phyloP scores from a whole-genome alignment of 768 basidiomycete genomes.

The Floccularia luteovirens region DNA sequence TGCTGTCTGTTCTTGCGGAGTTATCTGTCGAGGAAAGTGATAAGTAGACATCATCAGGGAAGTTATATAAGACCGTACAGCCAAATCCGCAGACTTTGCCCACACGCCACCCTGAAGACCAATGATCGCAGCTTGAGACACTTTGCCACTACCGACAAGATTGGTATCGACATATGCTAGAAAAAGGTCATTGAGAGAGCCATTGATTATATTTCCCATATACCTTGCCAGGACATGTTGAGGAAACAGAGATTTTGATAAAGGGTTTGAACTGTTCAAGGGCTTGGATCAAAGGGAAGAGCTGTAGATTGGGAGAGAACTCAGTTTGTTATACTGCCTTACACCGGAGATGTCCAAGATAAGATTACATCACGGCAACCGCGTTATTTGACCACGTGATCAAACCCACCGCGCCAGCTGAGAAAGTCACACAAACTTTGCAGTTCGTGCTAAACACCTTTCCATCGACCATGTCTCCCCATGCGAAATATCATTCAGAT shows the following conservation, averaged over 20 bases:
- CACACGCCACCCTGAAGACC: conserved; percentile 73
- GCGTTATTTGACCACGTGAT: too few relatives aligned
- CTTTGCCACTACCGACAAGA: conserved; percentile 66
- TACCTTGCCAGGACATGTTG: conserved; percentile 72
- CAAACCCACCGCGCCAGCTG: too few relatives aligned
- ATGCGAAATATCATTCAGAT: too few relatives aligned
- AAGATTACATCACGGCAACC: conserved; percentile 4
- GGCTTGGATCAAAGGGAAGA: conserved; percentile 2
- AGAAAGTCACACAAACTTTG: neutral
- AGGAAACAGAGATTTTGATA: neutral
- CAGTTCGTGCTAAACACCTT: too few relatives aligned
- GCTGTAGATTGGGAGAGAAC: conserved; percentile 5
- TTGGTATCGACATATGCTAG: conserved; percentile 79
- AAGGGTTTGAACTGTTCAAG: conserved; percentile 8
- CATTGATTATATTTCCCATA: conserved; percentile 1
- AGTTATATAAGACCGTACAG: conserved; percentile 28
- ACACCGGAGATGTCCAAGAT: conserved; percentile 2
- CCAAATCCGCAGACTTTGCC: conserved; percentile 57
- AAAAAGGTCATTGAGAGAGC: neutral
- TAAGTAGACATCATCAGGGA: neutral
- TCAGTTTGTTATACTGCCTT: conserved; percentile 1
- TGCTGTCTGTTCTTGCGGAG: conserved; percentile 54
- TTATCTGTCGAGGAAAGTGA: conserved; percentile 35
- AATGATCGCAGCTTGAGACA: conserved; percentile 72
- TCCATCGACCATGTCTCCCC: too few relatives aligned